Percentiles rank a stretch among this genome's conserved stretches.
Conservation (phyloP, 257 asterid species). For the Przewalskia tangutica region DNA sequence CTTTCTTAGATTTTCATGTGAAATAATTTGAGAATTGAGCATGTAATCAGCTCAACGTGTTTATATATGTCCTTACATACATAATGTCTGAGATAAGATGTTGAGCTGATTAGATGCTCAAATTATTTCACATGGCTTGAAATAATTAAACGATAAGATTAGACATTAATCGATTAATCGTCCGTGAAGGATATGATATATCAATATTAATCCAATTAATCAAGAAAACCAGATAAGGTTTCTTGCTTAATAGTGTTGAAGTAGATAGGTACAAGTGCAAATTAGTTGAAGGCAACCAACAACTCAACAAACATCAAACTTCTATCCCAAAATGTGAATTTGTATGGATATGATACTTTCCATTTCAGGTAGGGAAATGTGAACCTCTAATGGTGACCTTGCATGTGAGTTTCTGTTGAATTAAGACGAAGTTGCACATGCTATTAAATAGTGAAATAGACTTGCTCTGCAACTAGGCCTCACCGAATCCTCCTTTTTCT, state of each 20-base stretch:
- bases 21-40: too few species aligned
- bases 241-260: not conserved
- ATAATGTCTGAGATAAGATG: too few species aligned
- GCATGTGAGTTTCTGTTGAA: conserved; percentile 19
- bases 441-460: conserved; percentile 3
- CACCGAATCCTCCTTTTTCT: not conserved
- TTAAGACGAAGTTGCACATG: conserved; percentile 28
- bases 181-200: not conserved
- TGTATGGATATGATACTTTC: not conserved
- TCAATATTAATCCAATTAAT: not conserved
- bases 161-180: not conserved
- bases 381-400: conserved; percentile 8
- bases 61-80: too few species aligned
- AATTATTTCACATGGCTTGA: too few species aligned
- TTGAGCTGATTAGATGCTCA: too few species aligned
- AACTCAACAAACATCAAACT: not conserved
- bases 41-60: too few species aligned
- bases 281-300: not conserved
- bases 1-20: too few species aligned
- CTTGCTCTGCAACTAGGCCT: not conserved
- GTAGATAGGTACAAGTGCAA: not conserved
- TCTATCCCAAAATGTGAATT: not conserved
- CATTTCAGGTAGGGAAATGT: conserved; percentile 3
- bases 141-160: not conserved
- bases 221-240: not conserved